phyloP scores from a whole-genome alignment of 164 flowering plant genomes.

The Saururus chinensis region DNA sequence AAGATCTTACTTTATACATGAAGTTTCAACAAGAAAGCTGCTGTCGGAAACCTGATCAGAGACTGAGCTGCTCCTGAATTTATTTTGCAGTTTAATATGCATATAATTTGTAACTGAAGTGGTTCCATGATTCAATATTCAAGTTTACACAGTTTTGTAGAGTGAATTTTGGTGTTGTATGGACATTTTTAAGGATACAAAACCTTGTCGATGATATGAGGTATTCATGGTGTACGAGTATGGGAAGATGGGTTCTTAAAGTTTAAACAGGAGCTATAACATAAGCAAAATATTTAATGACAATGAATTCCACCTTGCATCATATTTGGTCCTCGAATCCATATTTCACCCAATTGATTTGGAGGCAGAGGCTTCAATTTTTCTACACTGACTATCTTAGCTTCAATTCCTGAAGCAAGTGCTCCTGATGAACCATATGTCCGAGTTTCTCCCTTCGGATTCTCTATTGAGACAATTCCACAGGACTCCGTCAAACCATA shows the following conservation, averaged over 20 bases:
- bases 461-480: not conserved
- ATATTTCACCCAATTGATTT: not conserved
- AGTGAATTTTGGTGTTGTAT: too few species aligned
- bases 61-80: too few species aligned
- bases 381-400: not conserved
- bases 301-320: not conserved
- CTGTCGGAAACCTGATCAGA: too few species aligned
- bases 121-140: too few species aligned
- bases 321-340: not conserved
- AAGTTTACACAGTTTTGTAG: too few species aligned
- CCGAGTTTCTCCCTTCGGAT: not conserved
- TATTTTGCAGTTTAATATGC: too few species aligned
- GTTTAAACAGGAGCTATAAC: not conserved
- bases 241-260: too few species aligned
- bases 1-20: too few species aligned
- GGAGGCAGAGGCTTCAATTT: not conserved
- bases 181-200: too few species aligned
- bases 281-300: too few species aligned
- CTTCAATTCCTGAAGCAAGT: not conserved
- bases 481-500: constrained; percentile 10
- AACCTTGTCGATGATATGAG: not conserved
- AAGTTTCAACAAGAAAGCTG: too few species aligned
- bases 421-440: not conserved
- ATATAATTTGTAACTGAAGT: too few species aligned
- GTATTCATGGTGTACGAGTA: not conserved